Evolutionary conservation across 805 yeast genomes (phyloP).

Genomic region (Metschnikowia koreensis): DNA sequence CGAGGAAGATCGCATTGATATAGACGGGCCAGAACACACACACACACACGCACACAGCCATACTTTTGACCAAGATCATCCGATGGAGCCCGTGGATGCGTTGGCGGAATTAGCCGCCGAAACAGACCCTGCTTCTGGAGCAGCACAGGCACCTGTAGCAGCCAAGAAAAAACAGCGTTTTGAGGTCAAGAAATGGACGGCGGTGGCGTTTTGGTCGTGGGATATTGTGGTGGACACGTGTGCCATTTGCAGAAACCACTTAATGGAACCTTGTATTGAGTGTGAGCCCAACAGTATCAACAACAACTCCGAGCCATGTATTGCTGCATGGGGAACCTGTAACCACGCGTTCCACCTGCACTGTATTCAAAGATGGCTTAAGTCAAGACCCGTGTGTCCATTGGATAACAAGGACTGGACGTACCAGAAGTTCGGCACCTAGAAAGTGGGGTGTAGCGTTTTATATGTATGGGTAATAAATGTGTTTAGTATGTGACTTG

Average conservation of each 20-base stretch:
- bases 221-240: constrained; percentile 90
- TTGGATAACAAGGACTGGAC: constrained; percentile 91
- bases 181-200: constrained; percentile 97
- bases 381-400: constrained; percentile 95
- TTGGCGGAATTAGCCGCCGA: constrained; percentile 8
- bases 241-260: constrained; percentile 96
- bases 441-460: not conserved
- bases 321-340: constrained; percentile 96
- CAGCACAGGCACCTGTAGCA: constrained; percentile 21
- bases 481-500: not conserved
- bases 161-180: constrained; percentile 61
- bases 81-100: constrained; percentile 7
- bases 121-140: not conserved
- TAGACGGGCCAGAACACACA: constrained; percentile 7
- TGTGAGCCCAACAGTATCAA: constrained; percentile 82
- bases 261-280: constrained; percentile 97
- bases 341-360: constrained; percentile 98
- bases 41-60: not conserved
- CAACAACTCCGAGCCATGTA: constrained; percentile 65
- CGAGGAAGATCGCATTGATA: constrained; percentile 16
- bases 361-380: constrained; percentile 93
- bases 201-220: constrained; percentile 99
- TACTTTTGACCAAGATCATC: constrained; percentile 5
- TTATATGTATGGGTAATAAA: constrained; percentile 1
- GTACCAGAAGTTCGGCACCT: constrained; percentile 67